A percentile compares a stretch with the other conserved stretches of the same genome.
These are phyloP conservation scores for Puccinia coronata DNA, from an alignment of 1,284 basidiomycete genomes.

Conservation along the genomic window DNA sequence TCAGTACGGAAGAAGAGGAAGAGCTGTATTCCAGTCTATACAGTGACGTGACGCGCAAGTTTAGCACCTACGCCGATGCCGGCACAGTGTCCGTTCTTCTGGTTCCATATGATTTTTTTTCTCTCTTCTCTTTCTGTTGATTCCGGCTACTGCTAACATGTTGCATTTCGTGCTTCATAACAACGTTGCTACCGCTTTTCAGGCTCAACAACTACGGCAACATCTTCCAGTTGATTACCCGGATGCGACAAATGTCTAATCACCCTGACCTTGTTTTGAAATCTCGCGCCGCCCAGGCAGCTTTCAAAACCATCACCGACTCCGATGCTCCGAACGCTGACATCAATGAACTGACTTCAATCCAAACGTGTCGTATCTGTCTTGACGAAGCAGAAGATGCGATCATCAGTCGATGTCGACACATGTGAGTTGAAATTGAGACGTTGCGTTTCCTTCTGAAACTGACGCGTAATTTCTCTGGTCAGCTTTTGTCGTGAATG, in stretches of 20 bases:
- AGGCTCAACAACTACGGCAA: slow-evolving; percentile 74
- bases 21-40: slow-evolving; percentile 83
- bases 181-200: background rate
- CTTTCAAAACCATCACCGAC: slow-evolving; percentile 30
- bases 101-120: too few species aligned
- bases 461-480: too few species aligned
- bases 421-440: slow-evolving; percentile 66
- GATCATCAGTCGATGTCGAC: slow-evolving; percentile 80
- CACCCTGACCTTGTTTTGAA: slow-evolving; percentile 87
- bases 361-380: slow-evolving; percentile 77
- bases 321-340: background rate
- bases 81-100: slow-evolving; percentile 67
- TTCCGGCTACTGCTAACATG: background rate
- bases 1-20: slow-evolving; percentile 50
- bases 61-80: slow-evolving; percentile 82
- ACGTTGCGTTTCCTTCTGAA: background rate
- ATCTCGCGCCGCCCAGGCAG: slow-evolving; percentile 66
- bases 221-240: slow-evolving; percentile 66
- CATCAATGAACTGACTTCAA: slow-evolving; percentile 64
- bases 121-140: background rate
- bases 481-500: slow-evolving; percentile 69
- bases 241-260: slow-evolving; percentile 57
- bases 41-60: slow-evolving; percentile 87
- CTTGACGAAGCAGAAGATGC: slow-evolving; percentile 97
- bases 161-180: background rate